phyloP scores from a whole-genome alignment of 441 rosid genomes.

The Erodium texanum region DNA sequence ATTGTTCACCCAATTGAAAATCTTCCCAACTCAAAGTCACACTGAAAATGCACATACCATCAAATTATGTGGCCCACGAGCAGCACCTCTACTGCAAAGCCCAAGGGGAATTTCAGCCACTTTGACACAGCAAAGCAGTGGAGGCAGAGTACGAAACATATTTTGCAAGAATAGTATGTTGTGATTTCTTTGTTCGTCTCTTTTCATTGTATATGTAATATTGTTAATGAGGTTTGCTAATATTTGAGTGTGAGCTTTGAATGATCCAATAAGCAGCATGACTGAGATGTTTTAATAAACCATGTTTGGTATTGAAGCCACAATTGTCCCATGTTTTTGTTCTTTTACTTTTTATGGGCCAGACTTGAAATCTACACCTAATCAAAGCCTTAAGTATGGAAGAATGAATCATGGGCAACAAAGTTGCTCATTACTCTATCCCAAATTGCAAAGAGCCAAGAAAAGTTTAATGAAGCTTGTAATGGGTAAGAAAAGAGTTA shows the following conservation, averaged over 20 bases:
- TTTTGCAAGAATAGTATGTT: constrained; percentile 13
- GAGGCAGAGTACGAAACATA: constrained; percentile 23
- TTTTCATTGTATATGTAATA: not conserved
- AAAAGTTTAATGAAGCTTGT: no score
- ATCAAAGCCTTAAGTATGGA: not conserved
- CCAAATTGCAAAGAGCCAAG: no score
- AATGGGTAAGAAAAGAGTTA: not conserved
- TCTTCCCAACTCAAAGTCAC: constrained; percentile 1
- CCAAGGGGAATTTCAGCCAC: constrained; percentile 67
- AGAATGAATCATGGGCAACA: not conserved
- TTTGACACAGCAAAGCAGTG: constrained; percentile 26
- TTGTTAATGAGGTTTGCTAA: not conserved
- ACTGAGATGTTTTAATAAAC: constrained; percentile 16
- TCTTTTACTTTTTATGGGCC: not conserved
- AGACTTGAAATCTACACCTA: not conserved
- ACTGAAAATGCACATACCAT: no score
- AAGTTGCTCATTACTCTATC: no score
- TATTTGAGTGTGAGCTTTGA: constrained; percentile 22
- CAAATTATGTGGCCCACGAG: constrained; percentile 58
- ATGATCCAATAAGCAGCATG: constrained; percentile 12
- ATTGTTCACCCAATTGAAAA: constrained; percentile 55
- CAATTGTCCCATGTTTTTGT: constrained; percentile 6
- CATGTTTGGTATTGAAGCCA: constrained; percentile 11
- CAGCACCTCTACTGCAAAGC: constrained; percentile 43
- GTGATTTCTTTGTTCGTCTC: not conserved